Evolutionary conservation across 495 filamentous ascomycete genomes (phyloP), one percentile per base, ranked within the genome.

Genomic region (Stereocaulon alpinum): DNA sequence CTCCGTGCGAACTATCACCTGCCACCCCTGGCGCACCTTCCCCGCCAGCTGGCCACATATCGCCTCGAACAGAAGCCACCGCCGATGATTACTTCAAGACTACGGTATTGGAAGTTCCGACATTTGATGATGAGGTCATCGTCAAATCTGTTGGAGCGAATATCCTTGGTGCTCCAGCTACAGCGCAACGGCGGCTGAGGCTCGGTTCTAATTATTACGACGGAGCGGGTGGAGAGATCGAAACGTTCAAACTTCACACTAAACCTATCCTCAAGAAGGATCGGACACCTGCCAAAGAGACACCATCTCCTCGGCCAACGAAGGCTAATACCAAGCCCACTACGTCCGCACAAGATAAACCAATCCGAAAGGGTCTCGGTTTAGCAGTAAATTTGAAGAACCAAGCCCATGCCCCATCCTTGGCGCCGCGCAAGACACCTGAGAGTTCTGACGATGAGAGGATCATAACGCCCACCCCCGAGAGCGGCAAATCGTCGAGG

Each of bases 111-210:
- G 53, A 63, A 22, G 40, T 32, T 18, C 60, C 58, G 20, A 11
- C 30, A 1, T 34, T 27, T 18, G 29, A 20, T 22, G 51, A 50
- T 40, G 58, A 63, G 27, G 63, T 56, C 44, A 55, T 60, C 29
- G 55, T 67, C 29, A 63, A 42, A 10, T 67, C 65, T n/a, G 32
- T 40, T 18, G 65, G 65, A 4, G n/a, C 22, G 18, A 65, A 65
- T 27, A 48, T 67, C 34, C 48, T 67, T 3, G 63, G 63, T 42
- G 60, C 63, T 22, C 65, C 63, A 14, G 54, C 45, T 22, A 43
- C 61, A 24, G 63, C 63, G n/a, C 58, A 51, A 30, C 56, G 63
- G 20, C 60, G 59, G 56, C 49, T 47, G 40, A 66, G 44, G 34
- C 43, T 51, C 32, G 43, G 34, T 10, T 32, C n/a, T 18, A 9